These are phyloP conservation scores for Proliferodiscus dingleyae DNA, from an alignment of 2,329 filamentous ascomycete genomes.

Conservation along the genomic window DNA sequence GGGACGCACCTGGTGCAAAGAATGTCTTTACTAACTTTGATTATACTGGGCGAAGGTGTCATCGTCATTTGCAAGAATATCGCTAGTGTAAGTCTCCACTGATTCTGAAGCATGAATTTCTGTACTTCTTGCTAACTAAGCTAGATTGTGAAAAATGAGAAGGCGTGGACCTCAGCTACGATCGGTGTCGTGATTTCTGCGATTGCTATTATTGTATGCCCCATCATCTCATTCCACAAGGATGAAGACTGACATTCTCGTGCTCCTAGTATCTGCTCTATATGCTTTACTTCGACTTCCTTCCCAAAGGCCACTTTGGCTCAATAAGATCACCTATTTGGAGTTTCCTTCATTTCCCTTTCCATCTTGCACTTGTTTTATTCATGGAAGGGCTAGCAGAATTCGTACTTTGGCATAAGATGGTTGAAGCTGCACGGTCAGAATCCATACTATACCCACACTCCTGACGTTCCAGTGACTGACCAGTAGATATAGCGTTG, in stretches of 20 bases:
- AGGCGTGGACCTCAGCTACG: conserved; percentile 4
- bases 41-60: conserved; percentile 37
- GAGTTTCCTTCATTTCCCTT: conserved; percentile 49
- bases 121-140: no score
- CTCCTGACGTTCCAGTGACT: no score
- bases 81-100: no score
- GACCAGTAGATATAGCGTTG: no score
- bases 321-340: conserved; percentile 29
- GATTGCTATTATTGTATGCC: conserved; percentile 15
- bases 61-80: conserved; percentile 25
- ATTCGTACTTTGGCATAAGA: conserved; percentile 23
- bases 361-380: conserved; percentile 52
- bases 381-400: conserved; percentile 43
- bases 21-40: conserved; percentile 54
- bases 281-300: conserved; percentile 26
- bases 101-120: no score
- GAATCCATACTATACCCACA: no score
- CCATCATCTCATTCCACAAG: no score
- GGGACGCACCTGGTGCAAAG: conserved; percentile 53
- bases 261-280: conserved; percentile 27
- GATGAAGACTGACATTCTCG: no score
- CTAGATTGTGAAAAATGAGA: conserved; percentile 15
- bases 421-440: conserved; percentile 17
- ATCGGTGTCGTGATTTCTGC: conserved; percentile 16
- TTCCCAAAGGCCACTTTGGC: conserved; percentile 16